A percentile compares a stretch with the other conserved stretches of the same genome.
These are phyloP conservation scores for Phytophthora pseudosyringae DNA, from an alignment of 352 stramenopile species.

Conservation along the genomic window DNA sequence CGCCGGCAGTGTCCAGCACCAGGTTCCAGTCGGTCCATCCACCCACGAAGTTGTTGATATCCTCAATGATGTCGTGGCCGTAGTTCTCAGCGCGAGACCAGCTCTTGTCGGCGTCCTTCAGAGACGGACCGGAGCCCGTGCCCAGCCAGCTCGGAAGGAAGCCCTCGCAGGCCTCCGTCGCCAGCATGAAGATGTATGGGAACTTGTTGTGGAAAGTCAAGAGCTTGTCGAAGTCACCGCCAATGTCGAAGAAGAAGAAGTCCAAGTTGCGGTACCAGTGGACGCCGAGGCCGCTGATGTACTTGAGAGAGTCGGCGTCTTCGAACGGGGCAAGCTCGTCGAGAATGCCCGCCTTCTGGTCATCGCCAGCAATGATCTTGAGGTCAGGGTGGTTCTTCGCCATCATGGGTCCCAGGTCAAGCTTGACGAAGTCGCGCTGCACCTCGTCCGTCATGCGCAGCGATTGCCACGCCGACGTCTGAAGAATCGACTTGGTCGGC, in stretches of 20 bases:
- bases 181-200: constrained; percentile 80
- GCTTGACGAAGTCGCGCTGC: constrained; percentile 80
- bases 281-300: constrained; percentile 85
- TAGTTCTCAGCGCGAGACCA: constrained; percentile 79
- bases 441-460: constrained; percentile 53
- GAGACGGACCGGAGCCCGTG: constrained; percentile 51
- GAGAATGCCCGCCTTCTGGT: constrained; percentile 77
- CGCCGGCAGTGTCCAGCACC: constrained; percentile 56
- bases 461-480: constrained; percentile 66
- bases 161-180: constrained; percentile 79
- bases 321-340: constrained; percentile 47
- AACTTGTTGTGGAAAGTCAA: constrained; percentile 60
- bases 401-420: constrained; percentile 78
- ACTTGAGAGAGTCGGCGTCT: constrained; percentile 60
- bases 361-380: constrained; percentile 86
- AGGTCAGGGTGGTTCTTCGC: constrained; percentile 70
- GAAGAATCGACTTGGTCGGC: constrained; percentile 55
- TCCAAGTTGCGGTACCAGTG: constrained; percentile 88
- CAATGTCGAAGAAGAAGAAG: constrained; percentile 47
- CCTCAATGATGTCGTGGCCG: constrained; percentile 81
- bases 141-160: constrained; percentile 56
- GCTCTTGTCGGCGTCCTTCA: constrained; percentile 49
- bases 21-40: constrained; percentile 91
- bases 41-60: constrained; percentile 70
- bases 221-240: constrained; percentile 60